Base-by-base conservation (phyloP, 768 basidiomycete species). In the Amylocystis lapponica region DNA sequence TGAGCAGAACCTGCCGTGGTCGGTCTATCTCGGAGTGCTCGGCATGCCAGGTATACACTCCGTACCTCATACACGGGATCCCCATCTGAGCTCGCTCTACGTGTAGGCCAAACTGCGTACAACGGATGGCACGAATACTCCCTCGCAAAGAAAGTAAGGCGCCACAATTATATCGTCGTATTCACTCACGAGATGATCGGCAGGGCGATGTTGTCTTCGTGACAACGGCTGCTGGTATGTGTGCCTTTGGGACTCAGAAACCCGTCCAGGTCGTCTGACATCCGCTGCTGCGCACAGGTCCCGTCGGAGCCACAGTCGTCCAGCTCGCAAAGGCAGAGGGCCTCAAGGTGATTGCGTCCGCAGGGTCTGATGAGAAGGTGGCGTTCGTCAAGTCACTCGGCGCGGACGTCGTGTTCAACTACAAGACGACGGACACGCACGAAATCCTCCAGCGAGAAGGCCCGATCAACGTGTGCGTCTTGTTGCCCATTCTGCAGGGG, bases 341-440 rank as follows among this genome's bases (percentile, higher is more conserved):
- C 1, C 46, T 68, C 30, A 82, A 79, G 51, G 85, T 87, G 25
- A 82, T 89, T 36, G 81, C 74, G 0, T 83, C 79, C 0, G 79
- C 81, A 0, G 83, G 86, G 2, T 74, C 76, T 0, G 81, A 86
- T 13, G 79, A 83, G 40, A 87, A 89, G 59, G 80, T 87, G 6
- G 57, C 66, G 5, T 83, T 74, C 53, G 37, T 83, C 61, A 71
- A 69, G 38, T 69, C 70, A 2, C 51, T 83, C n/a, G 85, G 83
- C 0, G 75, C 78, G 0, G 83, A 87, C 49, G 72, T 81, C 6
- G 78, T 71, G 0, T 86, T 85, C 66, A 85, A 87, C 58, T 86
- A 83, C 63, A 83, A 87, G 69, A 84, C 72, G 0, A 65, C 66
- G 0, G 64, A 66, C 35, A 78, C 75, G 0, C 53, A 53, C 1